Percentiles rank a stretch among this genome's conserved stretches.
Evolutionary conservation across 768 basidiomycete species (phyloP).

Genomic region (Pleurotus pulmonarius): DNA sequence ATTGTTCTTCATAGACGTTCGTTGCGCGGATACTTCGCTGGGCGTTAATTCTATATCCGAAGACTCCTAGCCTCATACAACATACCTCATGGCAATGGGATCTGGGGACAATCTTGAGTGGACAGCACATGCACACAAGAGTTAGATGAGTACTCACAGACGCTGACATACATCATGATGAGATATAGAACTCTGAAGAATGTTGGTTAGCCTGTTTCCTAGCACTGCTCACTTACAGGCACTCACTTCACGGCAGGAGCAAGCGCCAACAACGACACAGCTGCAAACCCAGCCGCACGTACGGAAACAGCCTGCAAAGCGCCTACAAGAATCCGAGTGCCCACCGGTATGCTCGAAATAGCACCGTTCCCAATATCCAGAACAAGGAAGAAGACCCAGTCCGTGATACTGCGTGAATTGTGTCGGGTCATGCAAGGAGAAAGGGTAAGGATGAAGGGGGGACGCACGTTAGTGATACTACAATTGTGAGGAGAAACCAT

Average conservation of each 20-base stretch:
- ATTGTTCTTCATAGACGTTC: constrained; percentile 51
- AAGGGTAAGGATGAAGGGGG: background rate
- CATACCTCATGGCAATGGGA: constrained; percentile 4
- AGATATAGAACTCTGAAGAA: constrained; percentile 2
- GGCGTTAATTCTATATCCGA: background rate
- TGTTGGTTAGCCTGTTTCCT: background rate
- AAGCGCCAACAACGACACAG: constrained; percentile 62
- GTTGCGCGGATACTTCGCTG: constrained; percentile 75
- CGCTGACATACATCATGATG: constrained; percentile 9
- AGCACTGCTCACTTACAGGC: background rate
- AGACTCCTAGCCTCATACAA: background rate
- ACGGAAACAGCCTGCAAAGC: constrained; percentile 79
- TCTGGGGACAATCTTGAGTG: background rate
- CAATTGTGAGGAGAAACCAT: constrained; percentile 77
- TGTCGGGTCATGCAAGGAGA: background rate
- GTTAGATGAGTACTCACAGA: background rate
- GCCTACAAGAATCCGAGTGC: constrained; percentile 68
- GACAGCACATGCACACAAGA: background rate
- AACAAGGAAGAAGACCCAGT: constrained; percentile 89
- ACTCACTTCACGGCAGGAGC: constrained; percentile 88
- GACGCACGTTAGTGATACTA: constrained; percentile 69
- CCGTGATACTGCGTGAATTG: constrained; percentile 49
- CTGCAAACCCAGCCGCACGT: constrained; percentile 82
- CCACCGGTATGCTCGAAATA: constrained; percentile 68
- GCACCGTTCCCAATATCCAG: constrained; percentile 79